Evolutionary conservation across 148 eudicot species (phyloP).

Genomic region (Suaeda aralocaspica): DNA sequence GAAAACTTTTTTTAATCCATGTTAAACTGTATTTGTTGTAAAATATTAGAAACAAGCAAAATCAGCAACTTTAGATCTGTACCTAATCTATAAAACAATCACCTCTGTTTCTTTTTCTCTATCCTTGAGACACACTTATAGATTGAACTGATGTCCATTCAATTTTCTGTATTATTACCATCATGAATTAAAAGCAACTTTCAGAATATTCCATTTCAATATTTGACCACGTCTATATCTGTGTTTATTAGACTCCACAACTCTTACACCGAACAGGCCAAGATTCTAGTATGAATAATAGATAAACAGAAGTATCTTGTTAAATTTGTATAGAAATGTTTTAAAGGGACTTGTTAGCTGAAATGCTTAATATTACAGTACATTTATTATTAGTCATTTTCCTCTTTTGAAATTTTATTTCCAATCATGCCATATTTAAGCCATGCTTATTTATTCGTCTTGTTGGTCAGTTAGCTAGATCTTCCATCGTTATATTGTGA

Average conservation of each 20-base stretch:
- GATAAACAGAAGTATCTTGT: background rate
- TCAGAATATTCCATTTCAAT: too few relatives aligned
- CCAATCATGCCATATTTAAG: background rate
- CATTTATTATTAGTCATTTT: background rate
- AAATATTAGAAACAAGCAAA: background rate
- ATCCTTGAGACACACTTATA: too few relatives aligned
- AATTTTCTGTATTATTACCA: too few relatives aligned
- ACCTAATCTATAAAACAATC: too few relatives aligned
- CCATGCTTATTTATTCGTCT: background rate
- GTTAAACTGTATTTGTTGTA: background rate
- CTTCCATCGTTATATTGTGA: background rate
- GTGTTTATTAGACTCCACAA: too few relatives aligned
- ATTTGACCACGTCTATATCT: too few relatives aligned
- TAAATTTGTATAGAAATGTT: background rate
- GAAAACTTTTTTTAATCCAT: background rate
- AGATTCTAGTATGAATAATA: background rate
- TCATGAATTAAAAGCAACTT: too few relatives aligned
- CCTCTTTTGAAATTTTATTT: background rate
- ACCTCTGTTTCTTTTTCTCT: too few relatives aligned
- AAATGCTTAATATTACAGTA: background rate
- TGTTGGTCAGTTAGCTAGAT: background rate
- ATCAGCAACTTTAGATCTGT: background rate
- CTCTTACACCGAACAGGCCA: too few relatives aligned
- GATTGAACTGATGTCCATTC: too few relatives aligned
- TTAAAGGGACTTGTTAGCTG: background rate